phyloP scores from a whole-genome alignment of 2,329 filamentous ascomycete species.

The Botrytis cinerea region DNA sequence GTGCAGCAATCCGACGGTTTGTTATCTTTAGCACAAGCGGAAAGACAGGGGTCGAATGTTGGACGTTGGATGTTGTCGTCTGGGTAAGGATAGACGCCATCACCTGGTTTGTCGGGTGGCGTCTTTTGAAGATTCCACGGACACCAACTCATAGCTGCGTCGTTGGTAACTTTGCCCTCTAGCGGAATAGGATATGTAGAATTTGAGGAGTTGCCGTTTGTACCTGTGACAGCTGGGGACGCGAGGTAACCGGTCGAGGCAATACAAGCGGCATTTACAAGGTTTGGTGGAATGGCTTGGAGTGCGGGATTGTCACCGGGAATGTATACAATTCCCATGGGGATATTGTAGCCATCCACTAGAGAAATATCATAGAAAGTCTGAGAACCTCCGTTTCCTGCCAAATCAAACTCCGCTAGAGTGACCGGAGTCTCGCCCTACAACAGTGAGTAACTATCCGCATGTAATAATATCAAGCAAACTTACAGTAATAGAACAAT shows the following conservation, averaged over 20 bases:
- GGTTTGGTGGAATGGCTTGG: slow-evolving; percentile 67
- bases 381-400: slow-evolving; percentile 62
- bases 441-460: slow-evolving; percentile 28
- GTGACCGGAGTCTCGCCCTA: slow-evolving; percentile 74
- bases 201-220: slow-evolving; percentile 58
- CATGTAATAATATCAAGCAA: neutral
- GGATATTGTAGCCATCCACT: slow-evolving; percentile 83
- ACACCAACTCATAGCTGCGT: slow-evolving; percentile 68
- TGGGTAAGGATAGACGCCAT: slow-evolving; percentile 78
- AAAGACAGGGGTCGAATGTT: slow-evolving; percentile 75
- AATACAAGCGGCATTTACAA: slow-evolving; percentile 76
- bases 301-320: slow-evolving; percentile 62
- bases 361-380: slow-evolving; percentile 84
- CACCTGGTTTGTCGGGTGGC: slow-evolving; percentile 68
- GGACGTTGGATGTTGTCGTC: slow-evolving; percentile 72
- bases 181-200: slow-evolving; percentile 66
- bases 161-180: slow-evolving; percentile 59
- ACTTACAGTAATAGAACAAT: slow-evolving; percentile 69
- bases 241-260: slow-evolving; percentile 65
- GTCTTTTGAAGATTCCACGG: slow-evolving; percentile 75
- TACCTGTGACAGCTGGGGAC: slow-evolving; percentile 54
- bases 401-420: slow-evolving; percentile 78
- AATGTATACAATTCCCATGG: slow-evolving; percentile 63
- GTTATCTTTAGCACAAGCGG: slow-evolving; percentile 71
- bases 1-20: slow-evolving; percentile 73